These are phyloP conservation scores for Leccinum boreale DNA, from an alignment of 768 basidiomycete genomes.

Conservation along the genomic window DNA sequence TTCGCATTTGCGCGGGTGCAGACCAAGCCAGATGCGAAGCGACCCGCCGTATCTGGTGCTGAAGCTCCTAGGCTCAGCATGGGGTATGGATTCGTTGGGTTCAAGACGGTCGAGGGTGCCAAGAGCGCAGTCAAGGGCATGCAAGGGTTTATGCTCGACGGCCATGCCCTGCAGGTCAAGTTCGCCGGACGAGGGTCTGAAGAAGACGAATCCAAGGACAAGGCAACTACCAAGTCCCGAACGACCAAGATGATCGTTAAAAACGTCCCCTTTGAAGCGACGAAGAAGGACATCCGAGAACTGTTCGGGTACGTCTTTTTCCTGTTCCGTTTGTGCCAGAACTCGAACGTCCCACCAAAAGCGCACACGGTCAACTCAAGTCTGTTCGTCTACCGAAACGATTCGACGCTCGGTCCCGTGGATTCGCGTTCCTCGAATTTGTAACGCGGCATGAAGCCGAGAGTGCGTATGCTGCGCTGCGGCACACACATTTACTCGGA, in stretches of 20 bases:
- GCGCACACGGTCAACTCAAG: slow-evolving; percentile 89
- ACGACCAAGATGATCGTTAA: slow-evolving; percentile 97
- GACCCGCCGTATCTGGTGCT: slow-evolving; percentile 34
- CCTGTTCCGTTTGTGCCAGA: neutral
- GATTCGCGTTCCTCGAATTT: slow-evolving; percentile 97
- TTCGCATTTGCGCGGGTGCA: slow-evolving; percentile 89
- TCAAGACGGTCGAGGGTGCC: slow-evolving; percentile 43
- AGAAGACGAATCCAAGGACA: slow-evolving; percentile 48
- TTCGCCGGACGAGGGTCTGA: slow-evolving; percentile 81
- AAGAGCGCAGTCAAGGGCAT: slow-evolving; percentile 71
- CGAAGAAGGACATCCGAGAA: slow-evolving; percentile 87
- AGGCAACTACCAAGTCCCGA: slow-evolving; percentile 46
- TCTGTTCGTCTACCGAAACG: slow-evolving; percentile 92
- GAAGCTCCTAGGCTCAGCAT: slow-evolving; percentile 68
- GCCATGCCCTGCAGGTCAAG: slow-evolving; percentile 77
- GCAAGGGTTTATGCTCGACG: slow-evolving; percentile 82
- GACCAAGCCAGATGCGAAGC: slow-evolving; percentile 82
- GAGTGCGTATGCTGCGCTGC: slow-evolving; percentile 79
- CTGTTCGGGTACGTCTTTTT: slow-evolving; percentile 75
- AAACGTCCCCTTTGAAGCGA: slow-evolving; percentile 96
- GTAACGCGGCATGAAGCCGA: slow-evolving; percentile 86
- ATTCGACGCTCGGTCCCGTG: slow-evolving; percentile 83
- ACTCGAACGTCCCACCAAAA: slow-evolving; percentile 28
- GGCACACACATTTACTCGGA: slow-evolving; percentile 94
- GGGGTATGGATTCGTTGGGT: slow-evolving; percentile 97